Percentiles rank a stretch among this genome's conserved stretches.
Conservation (phyloP, 2,329 filamentous ascomycete species). For the Passalora sequoiae region DNA sequence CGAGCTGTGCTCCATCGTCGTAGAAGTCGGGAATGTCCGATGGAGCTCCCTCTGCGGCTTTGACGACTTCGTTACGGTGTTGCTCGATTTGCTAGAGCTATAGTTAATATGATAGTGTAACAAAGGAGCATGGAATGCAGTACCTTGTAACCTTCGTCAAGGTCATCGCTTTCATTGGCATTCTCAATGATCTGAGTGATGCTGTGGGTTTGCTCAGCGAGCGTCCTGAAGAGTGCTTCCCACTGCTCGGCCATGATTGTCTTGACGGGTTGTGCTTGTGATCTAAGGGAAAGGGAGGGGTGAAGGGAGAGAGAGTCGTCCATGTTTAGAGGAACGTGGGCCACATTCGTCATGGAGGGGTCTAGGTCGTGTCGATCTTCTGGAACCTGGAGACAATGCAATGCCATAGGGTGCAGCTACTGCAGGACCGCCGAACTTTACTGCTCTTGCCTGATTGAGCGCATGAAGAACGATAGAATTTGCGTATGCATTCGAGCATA, state of each 20-base stretch:
- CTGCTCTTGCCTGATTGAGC: neutral
- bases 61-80: constrained; percentile 16
- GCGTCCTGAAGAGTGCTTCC: constrained; percentile 21
- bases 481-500: too few species aligned
- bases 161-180: constrained; percentile 21
- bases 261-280: neutral
- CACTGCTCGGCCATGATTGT: constrained; percentile 20
- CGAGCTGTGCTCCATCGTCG: constrained; percentile 19
- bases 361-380: constrained; percentile 4
- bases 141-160: constrained; percentile 16
- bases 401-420: neutral
- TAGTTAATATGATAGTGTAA: too few species aligned
- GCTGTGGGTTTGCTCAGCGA: constrained; percentile 20
- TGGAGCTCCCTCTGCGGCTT: constrained; percentile 16
- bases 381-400: neutral
- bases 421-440: neutral
- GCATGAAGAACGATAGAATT: too few species aligned
- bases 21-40: constrained; percentile 20
- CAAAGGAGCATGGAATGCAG: too few species aligned
- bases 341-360: constrained; percentile 5
- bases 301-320: neutral
- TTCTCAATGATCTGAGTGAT: constrained; percentile 19
- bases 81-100: constrained; percentile 17
- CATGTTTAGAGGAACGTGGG: neutral
- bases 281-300: neutral